Evolutionary conservation across 805 yeast genomes (phyloP), one percentile per base, ranked within the genome.

Genomic region (Zygotorulaspora florentina): DNA sequence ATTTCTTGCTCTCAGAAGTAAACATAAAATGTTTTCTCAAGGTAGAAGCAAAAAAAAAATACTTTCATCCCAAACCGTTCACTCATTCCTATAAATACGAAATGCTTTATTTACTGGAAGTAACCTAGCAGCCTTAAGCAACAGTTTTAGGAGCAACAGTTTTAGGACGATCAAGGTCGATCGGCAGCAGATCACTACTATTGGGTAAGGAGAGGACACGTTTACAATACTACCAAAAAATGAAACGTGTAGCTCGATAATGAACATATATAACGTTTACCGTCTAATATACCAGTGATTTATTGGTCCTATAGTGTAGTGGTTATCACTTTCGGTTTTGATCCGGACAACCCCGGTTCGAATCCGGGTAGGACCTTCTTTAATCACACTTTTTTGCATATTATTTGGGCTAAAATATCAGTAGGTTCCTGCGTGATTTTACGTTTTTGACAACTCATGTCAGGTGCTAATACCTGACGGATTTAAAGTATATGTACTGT

Each of bases 291-390:
- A n/a, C n/a, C 7, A 20, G 25, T 20, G 25, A 20, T 36, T 26
- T 25, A 2, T n/a, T 28, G 78, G 78, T 74, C 70, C 72, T 77
- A 77, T 80, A 79, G 85, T 80, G 85, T 80, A 80, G 85, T 78
- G 85, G 85, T 80, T 78, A 80, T 80, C 85, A 80, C 85, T 73
- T 74, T 79, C 78, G 85, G 85, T 80, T 80, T 76, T 80, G 85
- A 80, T 80, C 85, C 85, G 77, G 67, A 72, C 80, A 77, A 80
- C 86, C 85, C 85, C 85, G 80, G 85, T 80, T 80, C 86, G 86
- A 80, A 79, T 79, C 86, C 85, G 85, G 85, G 85, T 76, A 77
- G 77, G 86, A 80, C 84, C 85, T 80, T 44, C 49, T 52, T 58
- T 59, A 16, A 17, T n/a, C 11, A 37, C 28, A 16, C 20, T 18